These are phyloP conservation scores for Xylaria sp. DNA, from an alignment of 2,329 filamentous ascomycete species.

Conservation along the genomic window DNA sequence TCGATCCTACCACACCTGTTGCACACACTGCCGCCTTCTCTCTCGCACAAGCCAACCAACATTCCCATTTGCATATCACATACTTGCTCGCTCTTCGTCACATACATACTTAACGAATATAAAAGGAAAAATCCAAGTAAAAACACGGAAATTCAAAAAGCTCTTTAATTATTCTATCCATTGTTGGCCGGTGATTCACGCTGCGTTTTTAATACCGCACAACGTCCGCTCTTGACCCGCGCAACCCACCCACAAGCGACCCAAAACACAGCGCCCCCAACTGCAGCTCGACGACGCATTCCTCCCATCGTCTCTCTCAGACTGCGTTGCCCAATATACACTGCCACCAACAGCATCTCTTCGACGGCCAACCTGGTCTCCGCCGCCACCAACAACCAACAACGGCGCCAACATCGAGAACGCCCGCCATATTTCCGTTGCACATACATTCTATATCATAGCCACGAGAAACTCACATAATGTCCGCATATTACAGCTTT, in stretches of 20 bases:
- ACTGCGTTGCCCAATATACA: constrained; percentile 21
- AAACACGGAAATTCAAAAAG: constrained; percentile 26
- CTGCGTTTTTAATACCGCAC: constrained; percentile 38
- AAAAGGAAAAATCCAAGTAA: constrained; percentile 24
- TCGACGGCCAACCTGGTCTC: constrained; percentile 18
- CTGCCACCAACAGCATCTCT: constrained; percentile 34
- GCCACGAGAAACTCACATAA: constrained; percentile 52
- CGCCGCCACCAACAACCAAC: constrained; percentile 26
- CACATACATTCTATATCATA: constrained; percentile 37
- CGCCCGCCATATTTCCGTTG: constrained; percentile 22
- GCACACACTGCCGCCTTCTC: constrained; percentile 38
- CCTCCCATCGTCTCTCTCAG: constrained; percentile 4
- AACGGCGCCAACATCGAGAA: constrained; percentile 37
- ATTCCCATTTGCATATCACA: constrained; percentile 34
- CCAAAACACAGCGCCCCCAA: constrained; percentile 30
- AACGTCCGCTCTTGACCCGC: constrained; percentile 22
- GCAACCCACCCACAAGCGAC: constrained; percentile 32
- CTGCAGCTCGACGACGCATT: constrained; percentile 23
- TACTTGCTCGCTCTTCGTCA: constrained; percentile 25
- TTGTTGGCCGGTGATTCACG: constrained; percentile 32
- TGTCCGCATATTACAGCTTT: constrained; percentile 74
- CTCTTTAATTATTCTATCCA: constrained; percentile 31
- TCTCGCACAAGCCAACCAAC: constrained; percentile 33
- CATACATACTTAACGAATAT: constrained; percentile 32
- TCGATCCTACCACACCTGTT: constrained; percentile 40